phyloP scores from a whole-genome alignment of 371 early-diverging fungal genomes.

The Globomyces sp. region DNA sequence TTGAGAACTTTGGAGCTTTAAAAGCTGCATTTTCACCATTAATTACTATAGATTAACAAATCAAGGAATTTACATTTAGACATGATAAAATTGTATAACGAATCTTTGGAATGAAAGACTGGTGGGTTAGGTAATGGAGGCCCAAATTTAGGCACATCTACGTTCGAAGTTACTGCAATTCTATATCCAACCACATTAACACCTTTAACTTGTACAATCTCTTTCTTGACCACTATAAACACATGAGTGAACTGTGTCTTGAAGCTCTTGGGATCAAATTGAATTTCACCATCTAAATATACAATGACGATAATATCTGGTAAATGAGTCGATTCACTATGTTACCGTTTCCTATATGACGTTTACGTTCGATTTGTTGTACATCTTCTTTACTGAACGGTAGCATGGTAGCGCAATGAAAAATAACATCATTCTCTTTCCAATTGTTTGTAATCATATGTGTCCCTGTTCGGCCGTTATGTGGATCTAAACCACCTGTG shows the following conservation, averaged over 20 bases:
- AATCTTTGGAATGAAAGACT: constrained; percentile 49
- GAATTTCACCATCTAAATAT: constrained; percentile 56
- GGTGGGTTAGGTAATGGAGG: constrained; percentile 66
- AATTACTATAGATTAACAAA: constrained; percentile 43
- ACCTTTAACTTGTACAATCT: constrained; percentile 24
- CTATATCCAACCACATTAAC: constrained; percentile 43
- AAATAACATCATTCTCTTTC: constrained; percentile 83
- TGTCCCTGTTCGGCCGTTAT: constrained; percentile 68
- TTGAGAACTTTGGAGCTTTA: constrained; percentile 63
- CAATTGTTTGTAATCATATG: constrained; percentile 71
- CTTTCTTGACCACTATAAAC: constrained; percentile 60
- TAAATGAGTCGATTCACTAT: background rate
- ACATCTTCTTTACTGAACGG: constrained; percentile 66
- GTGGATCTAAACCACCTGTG: constrained; percentile 75
- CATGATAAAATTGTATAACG: constrained; percentile 58
- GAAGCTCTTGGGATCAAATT: constrained; percentile 62
- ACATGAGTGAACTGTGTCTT: constrained; percentile 73
- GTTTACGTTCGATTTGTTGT: constrained; percentile 54
- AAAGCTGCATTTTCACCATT: constrained; percentile 74
- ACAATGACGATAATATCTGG: constrained; percentile 71
- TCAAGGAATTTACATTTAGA: constrained; percentile 44
- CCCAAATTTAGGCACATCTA: constrained; percentile 61
- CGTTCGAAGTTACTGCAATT: constrained; percentile 54
- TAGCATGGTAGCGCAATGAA: constrained; percentile 77
- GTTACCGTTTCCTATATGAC: constrained; percentile 18